Base-by-base conservation (phyloP, 2,329 filamentous ascomycete species). In the Aspergillus alliaceus region DNA sequence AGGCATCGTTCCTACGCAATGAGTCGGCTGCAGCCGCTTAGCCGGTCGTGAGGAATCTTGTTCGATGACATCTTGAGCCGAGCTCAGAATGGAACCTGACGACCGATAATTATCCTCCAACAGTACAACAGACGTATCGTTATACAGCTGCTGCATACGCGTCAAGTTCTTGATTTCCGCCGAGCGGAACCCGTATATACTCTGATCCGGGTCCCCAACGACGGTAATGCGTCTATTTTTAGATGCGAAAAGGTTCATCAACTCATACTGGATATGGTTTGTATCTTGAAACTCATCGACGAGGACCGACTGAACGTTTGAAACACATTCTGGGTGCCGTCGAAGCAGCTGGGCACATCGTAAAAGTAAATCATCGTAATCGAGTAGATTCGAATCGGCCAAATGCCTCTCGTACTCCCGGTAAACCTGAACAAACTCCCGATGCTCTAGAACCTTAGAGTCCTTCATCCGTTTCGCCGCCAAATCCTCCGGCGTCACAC, bases 261-360 rank as follows among this genome's bases (percentile, higher is more conserved):
- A 79, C 65, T 97, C 91, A 68, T 96, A 98, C 73, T 99, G 93
- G 4, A 97, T 88, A 20, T 91, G 85, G 70, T 98, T 99, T 7
- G 93, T 98, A 75, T 99, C 93, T 75, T 99, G 93, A 62, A 97
- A 99, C 70, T 99, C 93, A 71, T 99, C 93, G 60, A 99, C 96
- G 46, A 99, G 81, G 6, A 98, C 92, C 0, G 91, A 86, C 72
- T 97, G 87, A 18, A 99, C 87, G 65, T 96, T 97, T 14, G 88
- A 88, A 3, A 97, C 93, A 67, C 93, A 97, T 14, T 84, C 80
- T 0, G 93, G 91, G 63, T 90, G 84, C 20, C 81, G 79, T 58
- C 82, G 83, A 20, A 99, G 82, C 11, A 99, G 82, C 58, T 96
- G 86, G 8, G 90, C 88, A 63, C 93, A 96, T 64, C 87, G 86